Percentiles rank a stretch among this genome's conserved stretches.
Conservation (phyloP, 257 asterid genomes). For the Jacaranda mimosifolia region DNA sequence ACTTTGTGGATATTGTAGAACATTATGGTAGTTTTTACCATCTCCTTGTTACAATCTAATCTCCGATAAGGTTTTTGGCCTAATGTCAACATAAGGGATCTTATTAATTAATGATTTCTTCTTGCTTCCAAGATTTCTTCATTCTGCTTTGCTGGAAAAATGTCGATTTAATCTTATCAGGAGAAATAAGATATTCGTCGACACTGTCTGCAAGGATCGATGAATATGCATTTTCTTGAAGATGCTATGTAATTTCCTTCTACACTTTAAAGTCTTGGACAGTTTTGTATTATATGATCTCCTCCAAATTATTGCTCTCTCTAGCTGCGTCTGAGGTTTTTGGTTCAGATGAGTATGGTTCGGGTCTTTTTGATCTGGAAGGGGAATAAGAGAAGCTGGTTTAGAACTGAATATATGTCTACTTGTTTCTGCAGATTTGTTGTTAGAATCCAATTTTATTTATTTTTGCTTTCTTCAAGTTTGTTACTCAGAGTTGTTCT, state of each 20-base stretch:
- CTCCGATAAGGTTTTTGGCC: slow-evolving; percentile 40
- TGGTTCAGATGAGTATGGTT: slow-evolving; percentile 4
- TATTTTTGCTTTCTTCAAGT: background rate
- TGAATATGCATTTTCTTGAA: slow-evolving; percentile 27
- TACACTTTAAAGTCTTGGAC: background rate
- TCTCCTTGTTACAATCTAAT: slow-evolving; percentile 35
- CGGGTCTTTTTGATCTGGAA: background rate
- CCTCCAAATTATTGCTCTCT: slow-evolving; percentile 11
- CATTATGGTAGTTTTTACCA: background rate
- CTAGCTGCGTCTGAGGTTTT: slow-evolving; percentile 14
- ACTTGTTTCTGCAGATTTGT: background rate
- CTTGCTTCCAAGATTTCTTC: slow-evolving; percentile 37
- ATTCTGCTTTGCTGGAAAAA: slow-evolving; percentile 40
- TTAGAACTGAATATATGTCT: background rate
- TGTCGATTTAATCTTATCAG: slow-evolving; percentile 37
- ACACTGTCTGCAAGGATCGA: slow-evolving; percentile 31
- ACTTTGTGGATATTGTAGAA: slow-evolving; percentile 17
- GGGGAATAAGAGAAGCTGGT: background rate
- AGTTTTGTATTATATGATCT: slow-evolving; percentile 25
- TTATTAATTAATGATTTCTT: slow-evolving; percentile 21
- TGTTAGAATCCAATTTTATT: background rate
- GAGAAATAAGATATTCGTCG: slow-evolving; percentile 24
- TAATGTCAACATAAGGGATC: slow-evolving; percentile 41
- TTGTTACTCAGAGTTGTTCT: background rate
- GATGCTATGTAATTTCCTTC: slow-evolving; percentile 1